These are phyloP conservation scores for Vishniacozyma victoriae DNA, from an alignment of 768 basidiomycete species.

Conservation along the genomic window DNA sequence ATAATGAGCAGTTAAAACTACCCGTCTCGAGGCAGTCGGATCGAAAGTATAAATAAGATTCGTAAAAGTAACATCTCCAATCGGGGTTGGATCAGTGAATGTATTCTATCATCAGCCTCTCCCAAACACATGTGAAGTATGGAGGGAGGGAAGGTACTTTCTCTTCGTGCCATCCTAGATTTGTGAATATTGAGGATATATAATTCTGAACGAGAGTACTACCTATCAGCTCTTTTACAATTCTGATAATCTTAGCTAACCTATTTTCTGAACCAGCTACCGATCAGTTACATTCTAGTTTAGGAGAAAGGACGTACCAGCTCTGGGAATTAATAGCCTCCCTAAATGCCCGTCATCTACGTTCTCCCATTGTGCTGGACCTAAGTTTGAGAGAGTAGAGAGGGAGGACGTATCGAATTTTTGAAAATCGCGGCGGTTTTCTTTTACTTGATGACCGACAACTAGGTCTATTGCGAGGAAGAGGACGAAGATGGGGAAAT, in stretches of 20 bases:
- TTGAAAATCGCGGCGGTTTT: conserved; percentile 15
- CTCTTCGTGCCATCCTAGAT: conserved; percentile 80
- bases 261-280: conserved; percentile 46
- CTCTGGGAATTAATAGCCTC: conserved; percentile 76
- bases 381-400: conserved; percentile 6
- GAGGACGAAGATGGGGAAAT: conserved; percentile 4
- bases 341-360: conserved; percentile 57
- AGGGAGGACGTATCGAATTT: conserved; percentile 16
- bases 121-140: background rate
- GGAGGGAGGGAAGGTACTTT: conserved; percentile 45
- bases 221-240: conserved; percentile 36
- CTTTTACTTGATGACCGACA: background rate
- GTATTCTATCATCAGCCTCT: conserved; percentile 51
- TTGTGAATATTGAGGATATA: conserved; percentile 64
- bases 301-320: conserved; percentile 56
- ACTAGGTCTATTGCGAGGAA: background rate
- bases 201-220: conserved; percentile 78
- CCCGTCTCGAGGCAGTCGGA: conserved; percentile 68
- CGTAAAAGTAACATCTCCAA: conserved; percentile 69
- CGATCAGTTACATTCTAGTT: no score
- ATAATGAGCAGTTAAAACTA: conserved; percentile 86
- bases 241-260: conserved; percentile 16
- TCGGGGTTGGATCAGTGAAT: conserved; percentile 73
- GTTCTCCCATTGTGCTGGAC: conserved; percentile 32
- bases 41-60: conserved; percentile 96